These are phyloP conservation scores for Podila horticola DNA, from an alignment of 192 early-diverging fungal species.

Conservation along the genomic window DNA sequence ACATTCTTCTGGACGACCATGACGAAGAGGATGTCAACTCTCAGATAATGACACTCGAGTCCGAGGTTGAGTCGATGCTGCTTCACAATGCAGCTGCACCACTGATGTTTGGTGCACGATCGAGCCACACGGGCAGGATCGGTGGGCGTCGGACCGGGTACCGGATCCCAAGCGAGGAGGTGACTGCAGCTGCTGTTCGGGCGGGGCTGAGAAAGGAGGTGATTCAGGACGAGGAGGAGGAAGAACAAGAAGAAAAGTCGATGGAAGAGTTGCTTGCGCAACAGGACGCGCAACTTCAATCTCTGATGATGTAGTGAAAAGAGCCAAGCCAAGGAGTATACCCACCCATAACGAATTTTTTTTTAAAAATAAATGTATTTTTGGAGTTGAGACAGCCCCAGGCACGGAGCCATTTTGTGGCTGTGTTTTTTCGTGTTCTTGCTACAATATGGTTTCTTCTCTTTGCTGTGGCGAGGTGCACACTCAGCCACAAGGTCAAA, in stretches of 20 bases:
- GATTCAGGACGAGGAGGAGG: slow-evolving; percentile 19
- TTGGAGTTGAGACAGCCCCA: background rate
- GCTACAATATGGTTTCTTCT: no score
- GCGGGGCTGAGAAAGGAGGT: background rate
- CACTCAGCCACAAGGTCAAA: no score
- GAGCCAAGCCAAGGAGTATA: no score
- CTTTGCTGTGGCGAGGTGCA: no score
- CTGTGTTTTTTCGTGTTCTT: no score
- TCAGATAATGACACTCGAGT: slow-evolving; percentile 45
- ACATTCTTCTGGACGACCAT: background rate
- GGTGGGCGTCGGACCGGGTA: slow-evolving; percentile 3
- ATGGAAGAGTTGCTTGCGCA: slow-evolving; percentile 46
- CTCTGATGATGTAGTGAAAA: background rate
- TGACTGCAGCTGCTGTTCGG: background rate
- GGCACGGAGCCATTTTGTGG: no score
- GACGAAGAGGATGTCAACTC: slow-evolving; percentile 30
- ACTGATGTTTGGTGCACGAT: slow-evolving; percentile 13
- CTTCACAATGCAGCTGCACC: slow-evolving; percentile 18
- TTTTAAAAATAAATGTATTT: background rate
- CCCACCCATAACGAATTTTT: background rate
- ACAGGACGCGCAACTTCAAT: slow-evolving; percentile 21
- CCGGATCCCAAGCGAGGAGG: background rate
- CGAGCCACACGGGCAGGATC: background rate
- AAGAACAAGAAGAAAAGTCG: slow-evolving; percentile 21
- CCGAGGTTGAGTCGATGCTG: slow-evolving; percentile 37